Evolutionary conservation across 2,329 filamentous ascomycete genomes (phyloP).

Genomic region (Clarireedia monteithiana): DNA sequence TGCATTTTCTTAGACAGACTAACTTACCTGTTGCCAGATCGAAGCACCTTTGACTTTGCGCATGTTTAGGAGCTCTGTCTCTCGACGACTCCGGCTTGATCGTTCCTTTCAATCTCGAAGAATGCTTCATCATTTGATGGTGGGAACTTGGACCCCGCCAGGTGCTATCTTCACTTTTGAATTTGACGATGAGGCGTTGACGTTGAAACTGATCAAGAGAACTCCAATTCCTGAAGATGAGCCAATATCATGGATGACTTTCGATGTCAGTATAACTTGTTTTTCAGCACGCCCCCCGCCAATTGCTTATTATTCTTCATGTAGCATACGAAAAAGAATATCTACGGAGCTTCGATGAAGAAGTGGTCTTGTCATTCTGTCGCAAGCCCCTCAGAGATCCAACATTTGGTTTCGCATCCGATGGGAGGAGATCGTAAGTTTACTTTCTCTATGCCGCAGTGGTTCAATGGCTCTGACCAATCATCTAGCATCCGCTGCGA

Average conservation of each 20-base stretch:
- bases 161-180: constrained; percentile 84
- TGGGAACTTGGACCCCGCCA: constrained; percentile 85
- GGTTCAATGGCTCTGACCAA: constrained; percentile 2
- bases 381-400: constrained; percentile 65
- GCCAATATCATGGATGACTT: constrained; percentile 91
- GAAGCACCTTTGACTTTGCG: neutral
- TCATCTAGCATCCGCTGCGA: constrained; percentile 50
- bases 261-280: constrained; percentile 54
- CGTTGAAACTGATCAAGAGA: constrained; percentile 67
- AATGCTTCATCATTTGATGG: constrained; percentile 87
- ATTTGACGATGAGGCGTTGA: constrained; percentile 76
- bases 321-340: constrained; percentile 71
- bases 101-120: constrained; percentile 21
- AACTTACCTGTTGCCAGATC: neutral
- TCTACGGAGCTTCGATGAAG: constrained; percentile 90
- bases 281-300: constrained; percentile 13
- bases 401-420: constrained; percentile 65
- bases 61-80: neutral
- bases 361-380: constrained; percentile 82
- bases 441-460: neutral
- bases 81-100: neutral
- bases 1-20: neutral
- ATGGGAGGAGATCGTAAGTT: constrained; percentile 67
- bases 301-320: neutral
- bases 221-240: constrained; percentile 76